A percentile compares a stretch with the other conserved stretches of the same genome.
Evolutionary conservation across 2,329 filamentous ascomycete species (phyloP).

Genomic region (Pseudonectria buxi): DNA sequence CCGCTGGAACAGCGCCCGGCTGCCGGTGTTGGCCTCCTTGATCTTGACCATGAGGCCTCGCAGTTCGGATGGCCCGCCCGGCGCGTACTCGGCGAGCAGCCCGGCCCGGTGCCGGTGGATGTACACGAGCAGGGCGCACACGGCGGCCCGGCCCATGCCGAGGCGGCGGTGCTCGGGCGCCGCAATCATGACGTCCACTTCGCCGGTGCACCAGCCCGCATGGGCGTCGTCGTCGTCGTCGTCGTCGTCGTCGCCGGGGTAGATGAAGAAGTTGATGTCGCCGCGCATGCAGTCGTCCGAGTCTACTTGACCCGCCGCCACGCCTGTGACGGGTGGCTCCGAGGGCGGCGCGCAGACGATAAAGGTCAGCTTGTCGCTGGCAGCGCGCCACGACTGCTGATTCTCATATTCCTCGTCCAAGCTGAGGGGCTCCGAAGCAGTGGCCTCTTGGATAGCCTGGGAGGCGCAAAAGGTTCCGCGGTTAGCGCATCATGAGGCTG

Average conservation of each 20-base stretch:
- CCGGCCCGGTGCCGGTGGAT: slow-evolving; percentile 44
- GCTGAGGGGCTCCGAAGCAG: slow-evolving; percentile 77
- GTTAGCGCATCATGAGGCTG: not conserved
- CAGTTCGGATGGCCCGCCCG: slow-evolving; percentile 12
- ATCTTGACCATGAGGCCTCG: slow-evolving; percentile 49
- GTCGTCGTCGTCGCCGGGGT: slow-evolving; percentile 46
- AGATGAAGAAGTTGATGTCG: slow-evolving; percentile 77
- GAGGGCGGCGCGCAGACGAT: slow-evolving; percentile 60
- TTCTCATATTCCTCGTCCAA: slow-evolving; percentile 82
- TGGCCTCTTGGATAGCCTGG: slow-evolving; percentile 71
- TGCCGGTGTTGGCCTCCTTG: slow-evolving; percentile 47
- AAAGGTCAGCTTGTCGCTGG: slow-evolving; percentile 85
- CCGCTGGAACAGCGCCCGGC: slow-evolving; percentile 43
- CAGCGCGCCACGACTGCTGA: slow-evolving; percentile 78
- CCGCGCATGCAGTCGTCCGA: slow-evolving; percentile 55
- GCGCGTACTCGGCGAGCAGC: slow-evolving; percentile 45
- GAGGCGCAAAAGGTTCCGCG: not conserved
- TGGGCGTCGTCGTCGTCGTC: slow-evolving; percentile 22
- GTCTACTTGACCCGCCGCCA: slow-evolving; percentile 44
- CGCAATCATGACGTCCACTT: slow-evolving; percentile 86
- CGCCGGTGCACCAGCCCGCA: slow-evolving; percentile 46
- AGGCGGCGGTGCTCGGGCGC: slow-evolving; percentile 45
- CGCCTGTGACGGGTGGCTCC: not conserved
- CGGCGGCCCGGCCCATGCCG: slow-evolving; percentile 59
- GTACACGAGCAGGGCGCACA: slow-evolving; percentile 65